These are phyloP conservation scores for Curvularia spicifera DNA, from an alignment of 2,329 filamentous ascomycete species.

Conservation along the genomic window DNA sequence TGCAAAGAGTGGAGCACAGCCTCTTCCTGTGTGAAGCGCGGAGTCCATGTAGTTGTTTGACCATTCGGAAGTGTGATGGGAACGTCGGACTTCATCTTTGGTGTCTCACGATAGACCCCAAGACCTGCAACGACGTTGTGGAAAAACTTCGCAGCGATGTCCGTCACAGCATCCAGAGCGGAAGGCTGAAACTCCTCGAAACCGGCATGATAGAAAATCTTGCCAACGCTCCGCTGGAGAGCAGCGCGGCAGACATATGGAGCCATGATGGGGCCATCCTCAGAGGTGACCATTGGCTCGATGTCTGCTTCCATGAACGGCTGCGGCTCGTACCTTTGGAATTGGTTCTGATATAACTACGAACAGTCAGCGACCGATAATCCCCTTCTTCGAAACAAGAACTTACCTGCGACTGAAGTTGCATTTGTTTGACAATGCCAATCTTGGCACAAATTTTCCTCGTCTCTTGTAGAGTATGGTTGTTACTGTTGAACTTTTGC, in stretches of 20 bases:
- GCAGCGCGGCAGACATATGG: conserved; percentile 81
- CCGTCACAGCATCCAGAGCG: conserved; percentile 86
- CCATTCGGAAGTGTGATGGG: conserved; percentile 36
- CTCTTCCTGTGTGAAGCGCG: conserved; percentile 82
- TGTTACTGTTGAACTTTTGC: conserved; percentile 85
- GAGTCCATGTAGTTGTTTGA: conserved; percentile 59
- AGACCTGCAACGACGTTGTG: conserved; percentile 80
- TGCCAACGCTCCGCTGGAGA: conserved; percentile 87
- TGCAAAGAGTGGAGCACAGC: conserved; percentile 83
- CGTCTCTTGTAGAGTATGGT: conserved; percentile 95
- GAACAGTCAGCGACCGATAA: conserved; percentile 20
- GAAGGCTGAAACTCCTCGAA: conserved; percentile 98
- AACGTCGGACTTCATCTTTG: conserved; percentile 68
- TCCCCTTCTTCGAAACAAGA: conserved; percentile 1
- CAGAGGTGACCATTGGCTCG: conserved; percentile 85
- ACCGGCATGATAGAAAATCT: conserved; percentile 93
- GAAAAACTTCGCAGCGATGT: conserved; percentile 89
- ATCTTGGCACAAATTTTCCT: conserved; percentile 96
- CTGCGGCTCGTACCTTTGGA: conserved; percentile 92
- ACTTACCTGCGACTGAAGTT: conserved; percentile 89
- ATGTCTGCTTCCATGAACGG: conserved; percentile 88
- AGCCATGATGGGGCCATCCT: conserved; percentile 87
- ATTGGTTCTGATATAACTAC: conserved; percentile 96
- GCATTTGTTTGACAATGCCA: conserved; percentile 98
- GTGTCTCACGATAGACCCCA: conserved; percentile 81